Base-by-base conservation (phyloP, 768 basidiomycete genomes). In the Mycena filopes region DNA sequence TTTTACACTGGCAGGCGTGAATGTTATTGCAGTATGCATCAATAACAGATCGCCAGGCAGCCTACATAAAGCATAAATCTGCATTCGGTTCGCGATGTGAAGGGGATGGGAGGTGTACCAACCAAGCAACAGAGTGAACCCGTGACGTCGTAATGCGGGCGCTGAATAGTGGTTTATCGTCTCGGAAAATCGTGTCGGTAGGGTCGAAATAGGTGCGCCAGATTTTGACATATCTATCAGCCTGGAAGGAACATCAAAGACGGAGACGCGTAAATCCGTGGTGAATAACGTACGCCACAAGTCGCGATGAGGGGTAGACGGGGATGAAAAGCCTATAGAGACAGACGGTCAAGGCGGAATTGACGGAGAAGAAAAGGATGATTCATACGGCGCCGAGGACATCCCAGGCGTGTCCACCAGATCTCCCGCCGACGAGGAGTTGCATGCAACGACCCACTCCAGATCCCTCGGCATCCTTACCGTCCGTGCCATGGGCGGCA, bases 81-180 rank as follows among this genome's bases (percentile, higher is more conserved):
- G n/a, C n/a, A n/a, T n/a, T n/a, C n/a, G n/a, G n/a, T n/a, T n/a
- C n/a, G n/a, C n/a, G n/a, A n/a, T n/a, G n/a, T n/a, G n/a, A n/a
- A n/a, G n/a, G n/a, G n/a, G n/a, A n/a, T n/a, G n/a, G n/a, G n/a
- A n/a, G n/a, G n/a, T n/a, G n/a, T n/a, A n/a, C 60, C 26, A 13
- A 90, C 92, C 92, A 94, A 40, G 80, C 76, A 2, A 93, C 78
- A 3, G 89, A 90, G 21, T 88, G 73, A 2, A 92, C 84, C 11
- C 87, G 81, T 18, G 89, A 86, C 68, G 85, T 87, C 69, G 93
- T 92, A 15, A 94, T 81, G 31, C 81, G 78, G 28, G 86, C 90
- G 68, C 88, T 90, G 72, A 93, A 93, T 3, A 94, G 73, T 0
- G 93, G 92, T 65, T 93, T 93, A 64, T 94, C 92, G 73, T 90